Evolutionary conservation across 352 stramenopile species (phyloP), one percentile per base, ranked within the genome.

Genomic region (Phytophthora cajani): DNA sequence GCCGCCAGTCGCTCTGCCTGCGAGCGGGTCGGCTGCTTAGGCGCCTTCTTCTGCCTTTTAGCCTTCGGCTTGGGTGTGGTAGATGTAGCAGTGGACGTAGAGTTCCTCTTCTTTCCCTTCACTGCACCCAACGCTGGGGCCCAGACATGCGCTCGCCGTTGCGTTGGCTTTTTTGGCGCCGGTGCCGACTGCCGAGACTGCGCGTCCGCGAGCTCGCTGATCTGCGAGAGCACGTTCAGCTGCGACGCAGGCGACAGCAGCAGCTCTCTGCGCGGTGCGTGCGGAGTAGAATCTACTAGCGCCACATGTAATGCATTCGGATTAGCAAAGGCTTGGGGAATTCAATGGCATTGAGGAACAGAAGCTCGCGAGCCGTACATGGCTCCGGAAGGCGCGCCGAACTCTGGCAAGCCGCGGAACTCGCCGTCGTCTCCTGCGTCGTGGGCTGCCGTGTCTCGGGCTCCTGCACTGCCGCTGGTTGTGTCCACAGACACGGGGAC

Each of bases 161-260:
- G 53, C 51, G 7, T 47, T 9, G 36, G 11, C n/a, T 3, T 58
- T 12, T 1, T 14, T 42, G 14, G 36, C 36, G 36, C 42, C 11
- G 63, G 27, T 21, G 55, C 14, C 58, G 54, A 27, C 23, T 19
- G 21, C 23, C 42, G 55, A 25, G 58, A 72, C 17, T 75, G 69
- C 47, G 46, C 68, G 49, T 89, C 84, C 3, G 81, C 87, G 23
- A 94, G 67, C 55, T 87, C 81, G 51, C 87, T 94, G 61, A 94
- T 91, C 64, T 92, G 83, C 2, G 87, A 89, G 11, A 94, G 79
- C 21, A 92, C 80, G 66, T 94, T 70, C 11, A 94, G 69, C 56
- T 94, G 87, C 17, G 87, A 91, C 16, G 74, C 78, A 1, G 87
- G 87, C 40, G 87, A 94, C 54, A 94, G 68, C 52, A 80, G 25